Base-by-base conservation (phyloP, 2,329 filamentous ascomycete species). In the Atkinsonella texensis region DNA sequence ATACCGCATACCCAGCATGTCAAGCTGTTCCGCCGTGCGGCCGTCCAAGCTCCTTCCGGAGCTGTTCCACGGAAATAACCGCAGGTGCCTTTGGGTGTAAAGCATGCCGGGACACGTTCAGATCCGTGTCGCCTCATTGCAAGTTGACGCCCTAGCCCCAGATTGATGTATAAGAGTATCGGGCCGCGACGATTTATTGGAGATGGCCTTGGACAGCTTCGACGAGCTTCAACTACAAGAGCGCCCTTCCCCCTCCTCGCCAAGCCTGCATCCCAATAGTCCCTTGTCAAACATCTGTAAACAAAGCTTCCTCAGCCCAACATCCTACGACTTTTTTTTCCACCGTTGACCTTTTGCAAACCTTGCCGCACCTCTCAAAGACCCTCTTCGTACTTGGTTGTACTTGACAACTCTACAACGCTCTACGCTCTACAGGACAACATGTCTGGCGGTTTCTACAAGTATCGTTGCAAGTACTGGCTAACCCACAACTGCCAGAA, bases 381-480 rank as follows among this genome's bases (percentile, higher is more conserved):
- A 28, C 5, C 7, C 28, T 28, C 28, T 8, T 13, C 8, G 7
- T 38, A 15, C 35, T 38, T 15, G 35, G 4, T 23, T 23, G 20
- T 4, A 4, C 20, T 23, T 23, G 20, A 23, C 20, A 23, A 23
- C 20, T 23, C 4, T 23, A 23, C 20, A 23, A 28, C 28, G 20
- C 28, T 28, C 28, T 28, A 28, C 28, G 7, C 7, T 28, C 28
- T 28, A 28, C 28, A 28, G 7, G 7, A 28, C 28, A 28, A 52
- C 57, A 65, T 65, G 63, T 64, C 62, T 46, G 61, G 63, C 56
- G 71, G 72, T 39, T 75, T 70, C 54, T 77, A 76, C 60, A 76
- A 73, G 65, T 78, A 75, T 62, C 69, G 72, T 42, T 79, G 75
- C 70, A 78, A 76, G 63, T 74, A 77, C 66, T 77, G 74, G 57